Base-by-base conservation (phyloP, 129 eudicot species). In the Heracleum sosnowskyi region DNA sequence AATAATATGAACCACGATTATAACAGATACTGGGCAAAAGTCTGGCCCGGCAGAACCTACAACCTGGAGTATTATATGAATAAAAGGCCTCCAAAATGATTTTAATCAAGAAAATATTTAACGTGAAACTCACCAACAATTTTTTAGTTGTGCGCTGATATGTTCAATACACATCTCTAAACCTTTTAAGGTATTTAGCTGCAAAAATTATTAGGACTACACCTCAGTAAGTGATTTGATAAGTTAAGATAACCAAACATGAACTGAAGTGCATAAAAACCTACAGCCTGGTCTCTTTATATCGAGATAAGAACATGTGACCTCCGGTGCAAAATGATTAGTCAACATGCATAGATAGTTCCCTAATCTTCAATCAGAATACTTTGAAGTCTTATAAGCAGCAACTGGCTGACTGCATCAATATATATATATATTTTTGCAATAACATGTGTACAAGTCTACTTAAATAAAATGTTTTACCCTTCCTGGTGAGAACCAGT, bases 351-450 rank as follows among this genome's bases (percentile, higher is more conserved):
- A 51, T 6, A 51, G 22, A 0, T 57, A 57, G 16, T 26, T n/a
- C 31, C 16, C 60, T 0, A 8, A 9, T 57, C 66, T 24, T n/a
- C 33, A 55, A 2, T 57, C 66, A 57, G 33, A 57, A 57, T 57
- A 57, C 66, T 57, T 55, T 57, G 16, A 57, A n/a, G 31, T n/a
- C 66, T 57, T 57, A 57, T n/a, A 57, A n/a, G 66, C 66, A 57
- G 66, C 11, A 33, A 57, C 66, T 57, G 66, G 33, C 31, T n/a
- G 66, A 26, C 66, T 57, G 66, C 66, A 57, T 57, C n/a, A 16
- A 57, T 15, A n/a, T 57, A 2, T 36, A 2, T 36, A 2, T 36
- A 2, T 36, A 2, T 57, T 24, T n/a, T n/a, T 3, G 10, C 28
- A 57, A 26, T 11, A 57, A 57, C 4, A 57, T 57, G 9, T 8